Conservation (phyloP, 345 rosid species). For the Brassica juncea region DNA sequence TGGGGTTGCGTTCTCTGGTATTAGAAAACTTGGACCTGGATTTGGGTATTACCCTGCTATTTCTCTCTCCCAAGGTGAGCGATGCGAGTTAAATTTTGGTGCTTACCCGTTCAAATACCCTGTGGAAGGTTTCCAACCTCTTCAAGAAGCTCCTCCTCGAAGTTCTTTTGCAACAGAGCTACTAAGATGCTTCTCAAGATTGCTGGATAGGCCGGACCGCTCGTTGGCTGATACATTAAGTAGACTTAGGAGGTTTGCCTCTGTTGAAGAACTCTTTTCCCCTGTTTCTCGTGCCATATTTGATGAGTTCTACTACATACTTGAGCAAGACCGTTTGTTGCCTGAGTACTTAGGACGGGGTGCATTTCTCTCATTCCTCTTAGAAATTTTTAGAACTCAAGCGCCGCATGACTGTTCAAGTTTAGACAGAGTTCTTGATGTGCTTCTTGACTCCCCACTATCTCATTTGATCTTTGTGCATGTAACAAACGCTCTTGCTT, state of each 20-base stretch:
- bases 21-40: slow-evolving; percentile 79
- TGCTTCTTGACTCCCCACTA: slow-evolving; percentile 62
- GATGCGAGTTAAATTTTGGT: slow-evolving; percentile 87
- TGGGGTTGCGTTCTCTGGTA: slow-evolving; percentile 76
- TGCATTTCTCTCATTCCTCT: slow-evolving; percentile 70
- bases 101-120: slow-evolving; percentile 78
- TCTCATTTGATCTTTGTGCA: slow-evolving; percentile 63
- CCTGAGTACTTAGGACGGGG: slow-evolving; percentile 78
- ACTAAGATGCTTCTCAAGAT: slow-evolving; percentile 73
- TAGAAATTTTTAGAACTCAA: slow-evolving; percentile 68
- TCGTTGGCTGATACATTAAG: slow-evolving; percentile 64
- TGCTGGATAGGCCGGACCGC: slow-evolving; percentile 63
- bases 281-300: slow-evolving; percentile 77
- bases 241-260: slow-evolving; percentile 78
- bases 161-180: slow-evolving; percentile 51
- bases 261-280: slow-evolving; percentile 65
- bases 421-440: slow-evolving; percentile 70
- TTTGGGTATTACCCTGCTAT: slow-evolving; percentile 82
- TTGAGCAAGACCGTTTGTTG: slow-evolving; percentile 58
- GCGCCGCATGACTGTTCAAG: slow-evolving; percentile 74
- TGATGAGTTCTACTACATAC: slow-evolving; percentile 60
- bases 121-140: slow-evolving; percentile 63
- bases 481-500: slow-evolving; percentile 69
- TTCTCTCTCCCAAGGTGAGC: slow-evolving; percentile 92
- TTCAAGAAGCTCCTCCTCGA: slow-evolving; percentile 61